Percentiles rank a stretch among this genome's conserved stretches.
Evolutionary conservation across 2,329 filamentous ascomycete species (phyloP).

Genomic region (Zasmidium cellare): DNA sequence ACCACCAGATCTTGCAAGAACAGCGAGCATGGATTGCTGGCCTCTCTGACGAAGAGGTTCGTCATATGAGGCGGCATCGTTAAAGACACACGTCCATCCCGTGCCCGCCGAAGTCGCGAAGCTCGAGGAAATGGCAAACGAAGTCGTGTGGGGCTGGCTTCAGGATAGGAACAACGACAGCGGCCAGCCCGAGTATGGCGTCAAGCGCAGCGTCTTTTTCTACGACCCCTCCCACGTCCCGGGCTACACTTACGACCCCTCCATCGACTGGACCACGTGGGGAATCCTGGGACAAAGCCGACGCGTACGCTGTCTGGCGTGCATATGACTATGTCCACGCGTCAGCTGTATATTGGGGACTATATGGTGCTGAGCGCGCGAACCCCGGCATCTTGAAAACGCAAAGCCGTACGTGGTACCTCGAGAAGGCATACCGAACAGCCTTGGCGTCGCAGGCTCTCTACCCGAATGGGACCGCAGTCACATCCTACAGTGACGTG

Average conservation of each 20-base stretch:
- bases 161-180: slow-evolving; percentile 36
- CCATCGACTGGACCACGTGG: slow-evolving; percentile 54
- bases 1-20: slow-evolving; percentile 44
- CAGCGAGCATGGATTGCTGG: slow-evolving; percentile 60
- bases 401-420: slow-evolving; percentile 56
- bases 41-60: slow-evolving; percentile 61
- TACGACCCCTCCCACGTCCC: slow-evolving; percentile 51
- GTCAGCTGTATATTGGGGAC: slow-evolving; percentile 56
- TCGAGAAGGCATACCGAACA: slow-evolving; percentile 56
- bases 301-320: slow-evolving; percentile 49
- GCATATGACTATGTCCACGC: slow-evolving; percentile 63
- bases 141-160: slow-evolving; percentile 52
- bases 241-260: slow-evolving; percentile 46
- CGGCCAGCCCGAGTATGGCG: slow-evolving; percentile 42
- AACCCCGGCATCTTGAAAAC: slow-evolving; percentile 47
- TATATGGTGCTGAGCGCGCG: slow-evolving; percentile 55
- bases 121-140: slow-evolving; percentile 56
- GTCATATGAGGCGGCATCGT: slow-evolving; percentile 54
- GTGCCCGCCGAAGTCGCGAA: slow-evolving; percentile 49
- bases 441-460: slow-evolving; percentile 32
- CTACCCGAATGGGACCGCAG: slow-evolving; percentile 35
- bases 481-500: slow-evolving; percentile 44
- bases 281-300: slow-evolving; percentile 53
- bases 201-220: slow-evolving; percentile 59
- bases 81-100: slow-evolving; percentile 58